Base-by-base conservation (phyloP, 345 rosid species). In the Boechera divaricarpa region DNA sequence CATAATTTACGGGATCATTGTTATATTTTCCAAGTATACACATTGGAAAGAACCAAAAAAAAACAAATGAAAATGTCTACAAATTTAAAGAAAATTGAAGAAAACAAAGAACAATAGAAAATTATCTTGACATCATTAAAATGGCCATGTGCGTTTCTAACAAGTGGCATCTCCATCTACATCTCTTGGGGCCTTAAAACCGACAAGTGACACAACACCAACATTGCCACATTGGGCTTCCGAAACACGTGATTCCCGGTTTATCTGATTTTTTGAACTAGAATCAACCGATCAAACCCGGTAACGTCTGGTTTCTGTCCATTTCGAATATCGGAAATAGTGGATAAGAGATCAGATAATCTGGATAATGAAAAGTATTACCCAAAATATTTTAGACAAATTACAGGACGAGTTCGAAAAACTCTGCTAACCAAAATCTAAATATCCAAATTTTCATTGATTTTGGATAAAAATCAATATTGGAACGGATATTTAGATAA, bases 141-240 rank as follows among this genome's bases (percentile, higher is more conserved):
- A 15, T 48, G 68, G 65, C 59, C 80, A 77, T 77, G 80, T 77
- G 80, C 62, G 0, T 33, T 33, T 54, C 32, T 41, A 41, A 35
- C 44, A 76, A 59, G 75, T 69, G 70, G 64, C 29, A 13, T 65
- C 15, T 35, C 70, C 64, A 69, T 69, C 64, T 29, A 33, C 7
- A 41, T 70, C 70, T 70, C 73, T 54, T 35, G 59, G 53, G 60
- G 11, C 39, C 51, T 44, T 49, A n/a, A 69, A 32, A 1, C 11
- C 51, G 58, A 69, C 58, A 42, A 39, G 61, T 32, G 63, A 53
- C 57, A 53, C 41, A 76, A 24, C 65, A 76, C 45, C 31, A 42
- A 21, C 32, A 53, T 76, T 62, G 51, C 31, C 33, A 21, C 32
- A 53, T 76, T 62, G 51, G 10, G 58, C 16, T 63, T 35, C 38